These are phyloP conservation scores for Sicyos baderoa DNA, from an alignment of 306 rosid species.

Conservation along the genomic window DNA sequence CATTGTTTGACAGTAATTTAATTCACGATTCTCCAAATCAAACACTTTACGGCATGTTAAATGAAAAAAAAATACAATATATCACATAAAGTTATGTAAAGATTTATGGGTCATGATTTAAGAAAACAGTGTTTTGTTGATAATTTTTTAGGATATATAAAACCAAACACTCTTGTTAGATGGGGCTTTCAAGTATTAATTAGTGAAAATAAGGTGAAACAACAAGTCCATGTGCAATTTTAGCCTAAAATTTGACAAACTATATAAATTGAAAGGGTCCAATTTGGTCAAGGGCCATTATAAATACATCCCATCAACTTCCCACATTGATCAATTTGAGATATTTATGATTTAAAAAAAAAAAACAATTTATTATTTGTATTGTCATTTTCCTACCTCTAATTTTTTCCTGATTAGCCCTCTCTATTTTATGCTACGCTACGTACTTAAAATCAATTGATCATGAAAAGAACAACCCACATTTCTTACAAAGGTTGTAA, in stretches of 20 bases:
- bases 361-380: not conserved
- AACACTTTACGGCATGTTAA: no score
- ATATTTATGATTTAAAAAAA: not conserved
- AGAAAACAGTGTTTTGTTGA: not conserved
- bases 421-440: not conserved
- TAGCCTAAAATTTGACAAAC: not conserved
- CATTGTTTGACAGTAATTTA: no score
- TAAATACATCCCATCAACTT: not conserved
- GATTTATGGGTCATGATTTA: not conserved
- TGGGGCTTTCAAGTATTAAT: not conserved
- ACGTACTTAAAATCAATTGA: not conserved
- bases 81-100: no score
- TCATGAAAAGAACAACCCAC: no score
- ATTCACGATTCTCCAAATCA: no score
- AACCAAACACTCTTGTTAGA: not conserved
- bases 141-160: not conserved
- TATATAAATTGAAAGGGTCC: not conserved
- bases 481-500: no score
- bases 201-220: not conserved
- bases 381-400: conserved; percentile 11
- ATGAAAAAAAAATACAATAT: no score
- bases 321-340: not conserved
- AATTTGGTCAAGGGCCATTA: not conserved
- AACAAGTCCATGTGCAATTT: conserved; percentile 14
- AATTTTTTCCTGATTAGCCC: not conserved